Percentiles rank a stretch among this genome's conserved stretches.
Conservation (phyloP, 2,329 filamentous ascomycete species). For the Penicillium sumatraense region DNA sequence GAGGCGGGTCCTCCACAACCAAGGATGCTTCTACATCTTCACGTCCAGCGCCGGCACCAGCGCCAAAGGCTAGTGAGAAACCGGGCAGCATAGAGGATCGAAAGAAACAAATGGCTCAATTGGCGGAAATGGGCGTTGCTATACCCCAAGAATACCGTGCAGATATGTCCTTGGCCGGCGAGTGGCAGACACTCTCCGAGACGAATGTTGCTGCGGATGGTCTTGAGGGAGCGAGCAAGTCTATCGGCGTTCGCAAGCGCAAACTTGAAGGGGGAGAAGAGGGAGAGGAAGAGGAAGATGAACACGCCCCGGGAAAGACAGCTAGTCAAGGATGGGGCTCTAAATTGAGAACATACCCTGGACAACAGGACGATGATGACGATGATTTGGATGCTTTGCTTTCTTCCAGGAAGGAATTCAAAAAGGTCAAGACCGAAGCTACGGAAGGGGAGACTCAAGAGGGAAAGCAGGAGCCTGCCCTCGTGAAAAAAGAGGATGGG, state of each 20-base stretch:
- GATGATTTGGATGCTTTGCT: slow-evolving; percentile 48
- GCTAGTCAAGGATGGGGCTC: slow-evolving; percentile 51
- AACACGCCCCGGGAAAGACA: slow-evolving; percentile 34
- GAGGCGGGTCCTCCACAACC: slow-evolving; percentile 45
- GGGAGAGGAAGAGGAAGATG: slow-evolving; percentile 44
- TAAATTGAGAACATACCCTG: slow-evolving; percentile 46
- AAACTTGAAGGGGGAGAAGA: slow-evolving; percentile 45
- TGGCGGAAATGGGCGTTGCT: slow-evolving; percentile 83
- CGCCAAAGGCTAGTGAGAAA: slow-evolving; percentile 34
- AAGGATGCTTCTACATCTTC: slow-evolving; percentile 29
- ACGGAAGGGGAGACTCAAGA: slow-evolving; percentile 18
- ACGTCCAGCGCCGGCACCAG: slow-evolving; percentile 37
- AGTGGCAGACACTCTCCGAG: slow-evolving; percentile 76
- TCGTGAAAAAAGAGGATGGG: slow-evolving; percentile 22
- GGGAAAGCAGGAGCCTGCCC: slow-evolving; percentile 16
- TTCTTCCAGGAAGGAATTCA: slow-evolving; percentile 44
- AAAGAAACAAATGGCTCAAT: slow-evolving; percentile 82
- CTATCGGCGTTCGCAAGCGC: slow-evolving; percentile 50
- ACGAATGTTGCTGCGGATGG: slow-evolving; percentile 47
- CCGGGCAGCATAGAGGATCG: slow-evolving; percentile 67
- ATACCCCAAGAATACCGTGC: slow-evolving; percentile 77
- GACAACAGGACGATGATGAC: slow-evolving; percentile 36
- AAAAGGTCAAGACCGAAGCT: slow-evolving; percentile 35
- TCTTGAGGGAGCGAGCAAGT: slow-evolving; percentile 44
- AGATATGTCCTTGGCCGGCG: slow-evolving; percentile 85